Evolutionary conservation across 495 filamentous ascomycete species (phyloP).

Genomic region (Penicillium canescens): DNA sequence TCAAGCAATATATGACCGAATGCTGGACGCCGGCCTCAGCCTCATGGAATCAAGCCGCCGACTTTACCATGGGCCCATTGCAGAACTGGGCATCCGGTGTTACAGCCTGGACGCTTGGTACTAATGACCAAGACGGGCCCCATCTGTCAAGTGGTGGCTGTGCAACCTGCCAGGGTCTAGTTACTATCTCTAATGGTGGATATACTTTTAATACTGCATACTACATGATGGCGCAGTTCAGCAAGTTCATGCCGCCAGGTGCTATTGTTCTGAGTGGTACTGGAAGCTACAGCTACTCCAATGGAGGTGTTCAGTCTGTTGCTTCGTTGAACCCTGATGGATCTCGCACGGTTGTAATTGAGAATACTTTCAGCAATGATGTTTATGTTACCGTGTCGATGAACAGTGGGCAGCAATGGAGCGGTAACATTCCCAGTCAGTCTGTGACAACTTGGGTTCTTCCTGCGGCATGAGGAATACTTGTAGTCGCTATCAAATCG

Average conservation of each 20-base stretch:
- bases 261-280: conserved; percentile 45
- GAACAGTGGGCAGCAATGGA: conserved; percentile 50
- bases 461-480: conserved; percentile 21
- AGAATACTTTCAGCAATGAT: conserved; percentile 53
- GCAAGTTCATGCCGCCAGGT: conserved; percentile 55
- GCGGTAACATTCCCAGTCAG: conserved; percentile 44
- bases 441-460: conserved; percentile 56
- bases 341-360: conserved; percentile 50
- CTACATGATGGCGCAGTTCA: conserved; percentile 59
- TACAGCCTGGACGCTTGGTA: conserved; percentile 56
- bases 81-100: conserved; percentile 58
- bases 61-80: conserved; percentile 56
- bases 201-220: conserved; percentile 52
- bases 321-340: conserved; percentile 54
- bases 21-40: conserved; percentile 52
- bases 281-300: conserved; percentile 48
- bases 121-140: conserved; percentile 50
- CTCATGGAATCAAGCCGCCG: conserved; percentile 49
- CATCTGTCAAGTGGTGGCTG: conserved; percentile 52
- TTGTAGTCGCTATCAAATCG: no score
- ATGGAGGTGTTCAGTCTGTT: conserved; percentile 48
- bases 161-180: conserved; percentile 48
- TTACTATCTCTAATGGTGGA: conserved; percentile 44
- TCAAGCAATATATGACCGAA: conserved; percentile 59
- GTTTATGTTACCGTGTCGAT: conserved; percentile 46